A percentile compares a stretch with the other conserved stretches of the same genome.
Evolutionary conservation across 202 grass and related monocot species (phyloP).

Genomic region (Alloteropsis angusta): DNA sequence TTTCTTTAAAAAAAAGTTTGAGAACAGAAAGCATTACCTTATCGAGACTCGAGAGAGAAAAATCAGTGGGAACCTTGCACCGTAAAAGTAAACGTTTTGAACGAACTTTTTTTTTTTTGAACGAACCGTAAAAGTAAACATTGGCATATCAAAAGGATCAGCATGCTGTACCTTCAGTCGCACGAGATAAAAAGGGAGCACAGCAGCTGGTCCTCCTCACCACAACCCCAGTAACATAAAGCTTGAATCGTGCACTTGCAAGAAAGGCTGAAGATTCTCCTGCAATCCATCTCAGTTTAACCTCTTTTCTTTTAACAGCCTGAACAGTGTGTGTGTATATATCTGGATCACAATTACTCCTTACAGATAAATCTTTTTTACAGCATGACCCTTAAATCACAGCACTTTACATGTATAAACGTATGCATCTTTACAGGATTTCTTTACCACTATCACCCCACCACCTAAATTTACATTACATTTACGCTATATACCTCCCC

Average conservation of each 20-base stretch:
- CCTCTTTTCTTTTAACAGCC: background rate
- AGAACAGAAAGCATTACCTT: background rate
- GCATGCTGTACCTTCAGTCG: background rate
- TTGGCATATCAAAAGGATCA: background rate
- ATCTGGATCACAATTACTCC: conserved; percentile 3
- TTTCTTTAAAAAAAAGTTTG: background rate
- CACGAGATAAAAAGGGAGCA: background rate
- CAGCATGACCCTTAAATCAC: conserved; percentile 24
- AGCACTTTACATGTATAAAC: conserved; percentile 42
- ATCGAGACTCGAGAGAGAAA: no score
- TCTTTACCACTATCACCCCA: conserved; percentile 43
- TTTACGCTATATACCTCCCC: conserved; percentile 56
- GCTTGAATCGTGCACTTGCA: background rate
- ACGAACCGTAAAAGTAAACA: no score
- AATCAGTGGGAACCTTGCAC: background rate
- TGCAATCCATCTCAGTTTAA: background rate
- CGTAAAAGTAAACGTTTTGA: no score
- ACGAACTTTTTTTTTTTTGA: no score
- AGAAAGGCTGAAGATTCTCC: conserved; percentile 14
- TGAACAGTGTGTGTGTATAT: background rate
- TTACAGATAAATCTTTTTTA: conserved; percentile 26
- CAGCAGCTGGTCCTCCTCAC: conserved; percentile 4
- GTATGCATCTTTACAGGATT: conserved; percentile 79
- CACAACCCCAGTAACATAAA: background rate
- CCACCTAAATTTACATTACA: conserved; percentile 53